A percentile compares a stretch with the other conserved stretches of the same genome.
These are phyloP conservation scores for Arthrobotrys sinensis DNA, from an alignment of 2,329 filamentous ascomycete genomes.

Conservation along the genomic window DNA sequence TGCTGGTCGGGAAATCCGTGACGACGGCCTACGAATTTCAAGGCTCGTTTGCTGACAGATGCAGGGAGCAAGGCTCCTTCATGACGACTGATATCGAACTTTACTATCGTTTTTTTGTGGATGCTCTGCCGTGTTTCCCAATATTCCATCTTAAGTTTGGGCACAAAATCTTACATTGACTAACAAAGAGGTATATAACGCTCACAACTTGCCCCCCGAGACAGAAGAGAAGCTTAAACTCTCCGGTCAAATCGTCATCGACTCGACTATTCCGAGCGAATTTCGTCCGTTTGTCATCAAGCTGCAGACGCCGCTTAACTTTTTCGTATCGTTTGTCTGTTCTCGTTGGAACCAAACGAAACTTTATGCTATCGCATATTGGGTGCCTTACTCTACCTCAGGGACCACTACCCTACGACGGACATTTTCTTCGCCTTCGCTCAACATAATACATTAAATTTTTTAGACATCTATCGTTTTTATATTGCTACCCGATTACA, in stretches of 20 bases:
- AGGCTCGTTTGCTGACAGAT: constrained; percentile 44
- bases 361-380: background rate
- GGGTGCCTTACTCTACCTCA: constrained; percentile 7
- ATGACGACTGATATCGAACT: constrained; percentile 29
- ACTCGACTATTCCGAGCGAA: constrained; percentile 12
- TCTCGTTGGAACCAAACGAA: constrained; percentile 10
- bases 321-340: constrained; percentile 28
- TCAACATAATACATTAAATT: background rate
- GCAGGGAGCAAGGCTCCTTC: constrained; percentile 47
- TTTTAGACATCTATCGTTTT: constrained; percentile 18
- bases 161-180: background rate
- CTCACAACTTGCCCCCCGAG: constrained; percentile 28
- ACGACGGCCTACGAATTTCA: constrained; percentile 46
- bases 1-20: constrained; percentile 29
- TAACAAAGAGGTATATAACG: constrained; percentile 44
- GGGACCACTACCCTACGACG: constrained; percentile 15
- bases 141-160: constrained; percentile 42
- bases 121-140: constrained; percentile 16
- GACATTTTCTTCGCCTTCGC: constrained; percentile 35
- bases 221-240: constrained; percentile 23
- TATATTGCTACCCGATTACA: background rate
- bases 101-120: constrained; percentile 8
- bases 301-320: constrained; percentile 27
- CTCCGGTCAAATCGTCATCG: constrained; percentile 40
- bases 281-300: constrained; percentile 45